Base-by-base conservation (phyloP, 768 basidiomycete genomes). In the Mycena epipterygia region DNA sequence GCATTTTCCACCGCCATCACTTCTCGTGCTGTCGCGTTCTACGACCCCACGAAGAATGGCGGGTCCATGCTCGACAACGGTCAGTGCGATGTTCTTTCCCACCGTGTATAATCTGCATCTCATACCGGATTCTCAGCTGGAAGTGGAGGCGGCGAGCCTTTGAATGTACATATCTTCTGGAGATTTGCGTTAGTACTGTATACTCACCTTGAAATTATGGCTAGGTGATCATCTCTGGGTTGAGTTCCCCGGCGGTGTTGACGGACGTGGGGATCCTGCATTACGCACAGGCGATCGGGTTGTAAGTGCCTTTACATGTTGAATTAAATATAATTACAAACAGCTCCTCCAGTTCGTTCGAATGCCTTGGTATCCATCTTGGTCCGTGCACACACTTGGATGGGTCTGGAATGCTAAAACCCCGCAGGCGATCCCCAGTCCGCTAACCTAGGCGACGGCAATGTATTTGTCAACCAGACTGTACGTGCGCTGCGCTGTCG, bases 371-470 rank as follows among this genome's bases (percentile, higher is more conserved):
- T 0, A 86, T 92, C 62, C 89, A 90, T 27, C 70, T 64, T 21
- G 63, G 49, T 57, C 32, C 61, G 42, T n/a, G 3, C 39, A 23
- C 25, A 25, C 29, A 13, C 63, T 41, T 49, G 19, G 8, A 33
- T 33, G 27, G 25, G 12, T 48, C 74, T 75, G 44, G 84, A 85
- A 92, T 80, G 92, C 8, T 91, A 90, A 0, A 86, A 90, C 58
- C 87, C 89, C 74, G 78, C 81, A 9, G 91, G 92, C 0, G 81
- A 77, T 30, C 78, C 82, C 49, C 92, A 94, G 75, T 78, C 76
- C 5, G 92, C 91, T 0, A 85, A 93, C 74, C 82, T 94, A 0
- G 93, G 93, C 3, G 93, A 95, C 73, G 92, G 92, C 0, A 79
- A 87, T 48, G 91, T 90, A 8, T 84, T 83, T 68, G 69, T 90